These are phyloP conservation scores for Tetrahymena thermophila DNA, from an alignment of 73 alveolate species.

Conservation along the genomic window DNA sequence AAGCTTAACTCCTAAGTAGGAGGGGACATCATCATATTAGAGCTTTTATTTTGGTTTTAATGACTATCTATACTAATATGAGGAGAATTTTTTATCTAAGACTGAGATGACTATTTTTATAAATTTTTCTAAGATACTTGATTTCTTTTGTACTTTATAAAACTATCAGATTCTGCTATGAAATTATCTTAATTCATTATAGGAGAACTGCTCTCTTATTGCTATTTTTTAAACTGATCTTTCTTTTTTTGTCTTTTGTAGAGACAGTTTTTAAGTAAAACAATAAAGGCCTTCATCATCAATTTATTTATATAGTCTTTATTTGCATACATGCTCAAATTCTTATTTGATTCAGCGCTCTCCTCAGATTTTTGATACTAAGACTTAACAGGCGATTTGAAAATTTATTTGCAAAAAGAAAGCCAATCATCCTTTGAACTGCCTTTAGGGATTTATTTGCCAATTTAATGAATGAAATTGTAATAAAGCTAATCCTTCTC, in stretches of 20 bases:
- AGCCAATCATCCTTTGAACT: not conserved
- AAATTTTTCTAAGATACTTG: not conserved
- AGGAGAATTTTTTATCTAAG: not conserved
- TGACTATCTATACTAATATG: not conserved
- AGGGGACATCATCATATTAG: not conserved
- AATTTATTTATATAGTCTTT: not conserved
- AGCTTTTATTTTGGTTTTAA: not conserved
- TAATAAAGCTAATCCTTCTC: not conserved
- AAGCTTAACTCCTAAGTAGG: not conserved
- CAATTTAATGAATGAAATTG: not conserved
- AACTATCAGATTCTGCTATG: not conserved
- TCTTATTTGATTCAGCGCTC: not conserved
- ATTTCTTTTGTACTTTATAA: not conserved
- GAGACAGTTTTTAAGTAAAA: not conserved
- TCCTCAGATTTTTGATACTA: not conserved
- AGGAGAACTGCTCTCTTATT: not conserved
- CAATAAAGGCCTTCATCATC: not conserved
- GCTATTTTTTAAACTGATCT: not conserved
- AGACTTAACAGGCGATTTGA: not conserved
- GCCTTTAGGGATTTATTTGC: not conserved
- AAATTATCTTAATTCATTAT: not conserved
- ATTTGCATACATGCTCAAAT: not conserved
- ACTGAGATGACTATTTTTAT: not conserved
- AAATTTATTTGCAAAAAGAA: not conserved
- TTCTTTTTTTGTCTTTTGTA: not conserved